phyloP scores from a whole-genome alignment of 345 rosid species.

The Eutrema yunnanense region DNA sequence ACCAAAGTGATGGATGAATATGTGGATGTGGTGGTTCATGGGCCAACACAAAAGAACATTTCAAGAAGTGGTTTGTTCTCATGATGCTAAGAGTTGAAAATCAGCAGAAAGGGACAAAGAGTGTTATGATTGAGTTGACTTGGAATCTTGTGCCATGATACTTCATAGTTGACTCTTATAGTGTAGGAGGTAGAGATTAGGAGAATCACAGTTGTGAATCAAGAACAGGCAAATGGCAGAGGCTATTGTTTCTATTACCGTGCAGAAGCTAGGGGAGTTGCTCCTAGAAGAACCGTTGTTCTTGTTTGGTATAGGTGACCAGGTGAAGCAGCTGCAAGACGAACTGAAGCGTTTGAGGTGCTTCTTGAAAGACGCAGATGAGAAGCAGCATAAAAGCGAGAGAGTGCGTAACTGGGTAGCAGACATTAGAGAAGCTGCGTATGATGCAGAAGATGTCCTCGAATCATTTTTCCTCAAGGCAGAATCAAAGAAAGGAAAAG shows the following conservation, averaged over 20 bases:
- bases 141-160: not conserved
- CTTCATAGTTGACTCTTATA: not conserved
- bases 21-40: conserved; percentile 22
- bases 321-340: conserved; percentile 25
- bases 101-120: conserved; percentile 1
- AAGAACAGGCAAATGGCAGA: conserved; percentile 28
- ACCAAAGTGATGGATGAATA: conserved; percentile 8
- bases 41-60: conserved; percentile 3
- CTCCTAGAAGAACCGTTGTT: conserved; percentile 16
- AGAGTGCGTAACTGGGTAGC: conserved; percentile 32
- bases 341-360: conserved; percentile 32
- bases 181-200: not conserved
- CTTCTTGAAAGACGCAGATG: conserved; percentile 35
- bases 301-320: conserved; percentile 13
- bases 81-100: conserved; percentile 12
- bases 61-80: not conserved
- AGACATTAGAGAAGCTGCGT: conserved; percentile 29
- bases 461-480: conserved; percentile 22
- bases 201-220: not conserved
- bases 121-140: not conserved
- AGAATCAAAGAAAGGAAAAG: conserved; percentile 16
- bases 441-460: conserved; percentile 33
- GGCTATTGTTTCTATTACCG: conserved; percentile 24
- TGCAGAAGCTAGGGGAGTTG: conserved; percentile 25
- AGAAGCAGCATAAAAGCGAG: conserved; percentile 25